phyloP scores from a whole-genome alignment of 805 yeast species.

The Saccharomyces cerevisiae region DNA sequence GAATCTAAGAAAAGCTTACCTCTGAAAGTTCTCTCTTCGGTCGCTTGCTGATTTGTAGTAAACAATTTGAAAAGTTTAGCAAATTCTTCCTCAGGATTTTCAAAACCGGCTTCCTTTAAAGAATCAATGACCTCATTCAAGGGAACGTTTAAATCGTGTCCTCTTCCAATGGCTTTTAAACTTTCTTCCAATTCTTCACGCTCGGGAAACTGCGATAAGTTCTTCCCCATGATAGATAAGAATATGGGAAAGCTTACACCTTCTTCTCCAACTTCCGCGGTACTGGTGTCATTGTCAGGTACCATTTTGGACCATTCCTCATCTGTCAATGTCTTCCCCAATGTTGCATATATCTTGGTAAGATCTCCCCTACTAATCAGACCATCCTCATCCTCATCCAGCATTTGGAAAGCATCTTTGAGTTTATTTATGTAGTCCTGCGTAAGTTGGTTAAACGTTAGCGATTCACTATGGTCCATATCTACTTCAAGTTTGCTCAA shows the following conservation, averaged over 20 bases:
- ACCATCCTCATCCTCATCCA: conserved; percentile 79
- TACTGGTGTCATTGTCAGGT: background rate
- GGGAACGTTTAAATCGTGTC: conserved; percentile 38
- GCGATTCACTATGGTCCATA: conserved; percentile 26
- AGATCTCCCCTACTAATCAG: conserved; percentile 49
- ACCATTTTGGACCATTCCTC: conserved; percentile 46
- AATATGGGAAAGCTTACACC: conserved; percentile 55
- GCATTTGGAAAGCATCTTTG: conserved; percentile 66
- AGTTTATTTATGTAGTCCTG: conserved; percentile 57
- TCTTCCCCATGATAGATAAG: conserved; percentile 51
- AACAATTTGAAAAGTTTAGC: conserved; percentile 47
- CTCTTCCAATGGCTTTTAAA: conserved; percentile 33
- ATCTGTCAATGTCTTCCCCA: conserved; percentile 41
- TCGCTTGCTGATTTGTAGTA: conserved; percentile 43
- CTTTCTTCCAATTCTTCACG: conserved; percentile 50
- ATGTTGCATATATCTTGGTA: conserved; percentile 40
- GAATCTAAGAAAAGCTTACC: conserved; percentile 58
- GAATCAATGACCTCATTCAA: conserved; percentile 42
- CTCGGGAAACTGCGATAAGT: conserved; percentile 44
- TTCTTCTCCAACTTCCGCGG: conserved; percentile 11
- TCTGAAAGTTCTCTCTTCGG: conserved; percentile 51
- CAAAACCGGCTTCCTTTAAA: conserved; percentile 40
- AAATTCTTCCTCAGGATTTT: conserved; percentile 35
- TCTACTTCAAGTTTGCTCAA: background rate
- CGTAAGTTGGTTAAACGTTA: conserved; percentile 39